Percentiles rank a stretch among this genome's conserved stretches.
These are phyloP conservation scores for Trichocladium uniseriatum DNA, from an alignment of 495 filamentous ascomycete genomes.

Conservation along the genomic window DNA sequence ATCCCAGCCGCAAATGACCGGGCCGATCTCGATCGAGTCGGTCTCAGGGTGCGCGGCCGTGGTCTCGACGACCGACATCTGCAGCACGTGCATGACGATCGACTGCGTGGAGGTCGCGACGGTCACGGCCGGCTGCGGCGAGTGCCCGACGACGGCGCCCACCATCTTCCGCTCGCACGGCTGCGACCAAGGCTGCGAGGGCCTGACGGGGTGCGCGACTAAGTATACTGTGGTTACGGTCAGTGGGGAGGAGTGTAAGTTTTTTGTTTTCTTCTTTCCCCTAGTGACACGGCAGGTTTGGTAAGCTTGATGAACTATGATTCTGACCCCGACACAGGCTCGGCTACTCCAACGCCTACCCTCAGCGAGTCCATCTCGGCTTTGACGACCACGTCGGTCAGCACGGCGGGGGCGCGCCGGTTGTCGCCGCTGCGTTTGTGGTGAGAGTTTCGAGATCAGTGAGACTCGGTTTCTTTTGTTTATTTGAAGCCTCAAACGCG, in stretches of 20 bases:
- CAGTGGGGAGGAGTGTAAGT: conserved; percentile 1
- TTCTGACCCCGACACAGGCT: neutral
- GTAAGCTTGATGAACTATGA: neutral
- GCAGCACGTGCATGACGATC: conserved; percentile 19
- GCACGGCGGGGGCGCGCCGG: conserved; percentile 1
- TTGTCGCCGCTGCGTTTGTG: neutral
- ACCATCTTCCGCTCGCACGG: conserved; percentile 16
- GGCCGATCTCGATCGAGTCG: neutral
- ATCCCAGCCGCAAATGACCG: too few relatives aligned
- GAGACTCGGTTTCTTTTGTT: too few relatives aligned
- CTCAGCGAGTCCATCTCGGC: neutral
- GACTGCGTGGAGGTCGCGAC: conserved; percentile 16
- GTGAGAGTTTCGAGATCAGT: too few relatives aligned
- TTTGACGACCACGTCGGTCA: neutral
- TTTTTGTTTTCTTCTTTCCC: neutral
- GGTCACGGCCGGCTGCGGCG: conserved; percentile 15
- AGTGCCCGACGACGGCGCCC: conserved; percentile 9
- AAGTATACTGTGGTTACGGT: conserved; percentile 13
- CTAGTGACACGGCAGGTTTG: too few relatives aligned
- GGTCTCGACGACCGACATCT: conserved; percentile 17
- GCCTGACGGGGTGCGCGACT: conserved; percentile 16
- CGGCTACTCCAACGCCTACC: neutral
- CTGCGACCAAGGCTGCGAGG: conserved; percentile 16
- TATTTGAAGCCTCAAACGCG: too few relatives aligned
- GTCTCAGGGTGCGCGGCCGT: conserved; percentile 20